Percentiles rank a stretch among this genome's conserved stretches.
Evolutionary conservation across 139 green algal genomes (phyloP).

Genomic region (Chlamydomonas incerta): DNA sequence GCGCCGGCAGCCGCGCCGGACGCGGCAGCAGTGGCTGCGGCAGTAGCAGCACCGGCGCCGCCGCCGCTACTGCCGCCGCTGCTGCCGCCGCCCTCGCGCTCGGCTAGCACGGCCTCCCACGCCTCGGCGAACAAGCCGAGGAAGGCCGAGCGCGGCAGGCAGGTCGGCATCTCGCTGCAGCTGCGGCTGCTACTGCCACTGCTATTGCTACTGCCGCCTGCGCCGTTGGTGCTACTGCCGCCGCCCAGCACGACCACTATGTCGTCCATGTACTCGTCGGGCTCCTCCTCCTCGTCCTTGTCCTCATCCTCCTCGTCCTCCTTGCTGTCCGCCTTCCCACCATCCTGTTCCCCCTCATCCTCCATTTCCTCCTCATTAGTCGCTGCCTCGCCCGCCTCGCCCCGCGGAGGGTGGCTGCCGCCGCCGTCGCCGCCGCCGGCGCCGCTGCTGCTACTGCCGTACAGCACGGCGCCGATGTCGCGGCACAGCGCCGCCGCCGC

Average conservation of each 20-base stretch:
- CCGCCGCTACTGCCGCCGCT: not conserved
- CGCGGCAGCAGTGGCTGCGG: not conserved
- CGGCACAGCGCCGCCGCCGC: slow-evolving; percentile 22
- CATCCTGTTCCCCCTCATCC: too few relatives aligned
- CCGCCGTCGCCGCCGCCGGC: not conserved
- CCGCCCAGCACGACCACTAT: too few relatives aligned
- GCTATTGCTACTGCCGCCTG: too few relatives aligned
- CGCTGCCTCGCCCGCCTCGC: not conserved
- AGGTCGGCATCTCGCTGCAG: not conserved
- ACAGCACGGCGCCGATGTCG: not conserved
- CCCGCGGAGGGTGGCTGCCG: too few relatives aligned
- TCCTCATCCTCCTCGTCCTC: too few relatives aligned
- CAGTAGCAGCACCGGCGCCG: too few relatives aligned
- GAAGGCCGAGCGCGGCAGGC: not conserved
- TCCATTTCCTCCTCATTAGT: not conserved
- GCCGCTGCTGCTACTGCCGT: not conserved
- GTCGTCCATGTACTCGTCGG: too few relatives aligned
- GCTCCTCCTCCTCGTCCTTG: too few relatives aligned
- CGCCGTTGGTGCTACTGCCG: not conserved
- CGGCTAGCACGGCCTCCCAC: not conserved
- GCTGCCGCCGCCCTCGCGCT: not conserved
- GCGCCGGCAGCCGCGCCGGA: not conserved
- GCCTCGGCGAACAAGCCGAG: not conserved
- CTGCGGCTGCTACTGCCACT: not conserved
- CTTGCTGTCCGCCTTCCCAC: too few relatives aligned